Conservation (phyloP, 805 yeast species). For the Yarrowia osloensis region DNA sequence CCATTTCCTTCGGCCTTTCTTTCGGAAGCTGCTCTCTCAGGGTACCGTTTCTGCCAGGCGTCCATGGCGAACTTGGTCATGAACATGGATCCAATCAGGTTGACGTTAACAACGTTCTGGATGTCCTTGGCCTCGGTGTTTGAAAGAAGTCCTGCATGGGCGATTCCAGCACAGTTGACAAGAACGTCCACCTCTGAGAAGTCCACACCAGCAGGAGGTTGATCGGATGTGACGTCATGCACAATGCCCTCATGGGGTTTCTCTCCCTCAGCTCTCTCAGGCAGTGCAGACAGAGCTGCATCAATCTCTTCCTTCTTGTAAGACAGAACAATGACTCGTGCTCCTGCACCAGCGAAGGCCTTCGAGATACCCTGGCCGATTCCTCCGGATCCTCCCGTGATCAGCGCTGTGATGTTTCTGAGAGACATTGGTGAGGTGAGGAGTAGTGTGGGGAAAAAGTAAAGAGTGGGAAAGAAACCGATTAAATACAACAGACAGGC, state of each 20-base stretch:
- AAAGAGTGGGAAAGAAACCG: background rate
- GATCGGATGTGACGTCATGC: background rate
- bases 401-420: conserved; percentile 31
- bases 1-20: conserved; percentile 33
- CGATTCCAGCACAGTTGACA: conserved; percentile 59
- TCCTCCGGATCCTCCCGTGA: conserved; percentile 74
- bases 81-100: conserved; percentile 62
- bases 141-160: conserved; percentile 56
- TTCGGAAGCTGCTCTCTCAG: background rate
- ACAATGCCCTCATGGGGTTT: background rate
- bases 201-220: background rate
- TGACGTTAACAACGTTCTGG: conserved; percentile 51
- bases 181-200: conserved; percentile 46
- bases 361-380: conserved; percentile 62
- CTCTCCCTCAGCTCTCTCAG: background rate
- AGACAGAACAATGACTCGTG: conserved; percentile 54
- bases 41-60: conserved; percentile 51
- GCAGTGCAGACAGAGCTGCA: background rate
- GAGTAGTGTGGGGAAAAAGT: background rate
- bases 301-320: conserved; percentile 48
- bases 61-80: conserved; percentile 55
- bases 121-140: conserved; percentile 48
- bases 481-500: background rate
- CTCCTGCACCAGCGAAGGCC: conserved; percentile 54
- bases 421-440: background rate